phyloP scores from a whole-genome alignment of 202 grass and related monocot species.

The Brachypodium distachyon region DNA sequence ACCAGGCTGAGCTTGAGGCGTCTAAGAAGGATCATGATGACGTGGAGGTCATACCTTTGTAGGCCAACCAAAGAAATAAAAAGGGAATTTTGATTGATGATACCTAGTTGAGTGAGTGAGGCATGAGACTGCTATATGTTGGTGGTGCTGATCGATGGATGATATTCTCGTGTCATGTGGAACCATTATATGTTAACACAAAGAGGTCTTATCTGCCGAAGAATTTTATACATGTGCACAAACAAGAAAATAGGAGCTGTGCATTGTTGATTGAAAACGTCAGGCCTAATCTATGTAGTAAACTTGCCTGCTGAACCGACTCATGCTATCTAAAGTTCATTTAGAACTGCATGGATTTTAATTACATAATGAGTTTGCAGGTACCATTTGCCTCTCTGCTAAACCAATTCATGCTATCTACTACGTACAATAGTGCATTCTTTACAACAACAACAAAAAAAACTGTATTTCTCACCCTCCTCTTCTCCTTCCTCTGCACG shows the following conservation, averaged over 20 bases:
- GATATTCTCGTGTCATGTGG: background rate
- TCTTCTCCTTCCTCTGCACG: background rate
- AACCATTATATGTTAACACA: background rate
- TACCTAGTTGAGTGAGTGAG: background rate
- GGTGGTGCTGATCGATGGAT: background rate
- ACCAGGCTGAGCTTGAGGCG: background rate
- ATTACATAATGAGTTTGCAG: background rate
- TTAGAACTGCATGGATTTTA: background rate
- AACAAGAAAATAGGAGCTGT: too few species aligned
- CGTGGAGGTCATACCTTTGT: constrained; percentile 72
- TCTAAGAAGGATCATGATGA: constrained; percentile 31
- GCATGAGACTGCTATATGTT: background rate
- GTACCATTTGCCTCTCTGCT: background rate
- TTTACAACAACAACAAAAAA: too few species aligned
- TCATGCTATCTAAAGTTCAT: background rate
- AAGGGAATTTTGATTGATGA: background rate
- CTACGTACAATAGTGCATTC: too few species aligned
- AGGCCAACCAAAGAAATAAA: background rate
- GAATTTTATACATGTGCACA: too few species aligned
- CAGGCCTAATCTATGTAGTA: background rate
- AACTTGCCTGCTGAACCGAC: background rate
- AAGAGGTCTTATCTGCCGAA: background rate
- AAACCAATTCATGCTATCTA: too few species aligned
- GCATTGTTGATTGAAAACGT: background rate
- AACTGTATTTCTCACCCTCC: background rate